Conservation (phyloP, 1,139 yeast species). For the Sugiyamaella grinbergsii region DNA sequence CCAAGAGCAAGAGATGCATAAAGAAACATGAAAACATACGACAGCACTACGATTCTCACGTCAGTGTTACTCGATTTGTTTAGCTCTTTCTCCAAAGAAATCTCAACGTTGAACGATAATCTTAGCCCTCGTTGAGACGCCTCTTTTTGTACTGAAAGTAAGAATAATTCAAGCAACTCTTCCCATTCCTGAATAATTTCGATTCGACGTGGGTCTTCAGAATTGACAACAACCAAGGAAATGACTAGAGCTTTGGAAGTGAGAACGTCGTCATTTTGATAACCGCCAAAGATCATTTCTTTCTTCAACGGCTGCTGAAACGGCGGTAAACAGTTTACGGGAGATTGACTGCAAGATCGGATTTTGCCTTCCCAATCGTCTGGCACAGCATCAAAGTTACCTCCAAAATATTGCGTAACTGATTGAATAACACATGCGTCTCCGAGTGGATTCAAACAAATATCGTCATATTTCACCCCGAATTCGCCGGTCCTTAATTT, state of each 20-base stretch:
- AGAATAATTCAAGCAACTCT: conserved; percentile 54
- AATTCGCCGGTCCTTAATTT: conserved; percentile 29
- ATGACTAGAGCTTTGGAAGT: conserved; percentile 71
- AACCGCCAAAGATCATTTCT: conserved; percentile 67
- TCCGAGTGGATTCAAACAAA: conserved; percentile 82
- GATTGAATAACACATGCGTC: conserved; percentile 82
- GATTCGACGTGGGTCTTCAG: conserved; percentile 47
- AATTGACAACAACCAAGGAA: conserved; percentile 63
- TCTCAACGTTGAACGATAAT: conserved; percentile 77
- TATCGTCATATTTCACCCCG: conserved; percentile 50
- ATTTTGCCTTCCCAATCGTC: conserved; percentile 60
- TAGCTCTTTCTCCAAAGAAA: conserved; percentile 79
- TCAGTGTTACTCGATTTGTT: conserved; percentile 83
- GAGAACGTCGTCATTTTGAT: conserved; percentile 49
- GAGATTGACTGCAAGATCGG: conserved; percentile 66
- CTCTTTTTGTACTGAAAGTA: conserved; percentile 50
- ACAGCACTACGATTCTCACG: conserved; percentile 63
- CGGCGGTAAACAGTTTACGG: conserved; percentile 85
- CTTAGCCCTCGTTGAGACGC: conserved; percentile 53
- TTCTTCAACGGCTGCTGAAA: conserved; percentile 89
- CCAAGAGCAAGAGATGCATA: conserved; percentile 87
- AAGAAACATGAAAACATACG: conserved; percentile 85
- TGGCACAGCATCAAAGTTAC: conserved; percentile 56
- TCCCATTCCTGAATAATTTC: conserved; percentile 66
- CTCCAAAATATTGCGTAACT: conserved; percentile 83